Evolutionary conservation across 2,329 filamentous ascomycete genomes (phyloP), one percentile per base, ranked within the genome.

Genomic region (Dactylellina parvicollis): DNA sequence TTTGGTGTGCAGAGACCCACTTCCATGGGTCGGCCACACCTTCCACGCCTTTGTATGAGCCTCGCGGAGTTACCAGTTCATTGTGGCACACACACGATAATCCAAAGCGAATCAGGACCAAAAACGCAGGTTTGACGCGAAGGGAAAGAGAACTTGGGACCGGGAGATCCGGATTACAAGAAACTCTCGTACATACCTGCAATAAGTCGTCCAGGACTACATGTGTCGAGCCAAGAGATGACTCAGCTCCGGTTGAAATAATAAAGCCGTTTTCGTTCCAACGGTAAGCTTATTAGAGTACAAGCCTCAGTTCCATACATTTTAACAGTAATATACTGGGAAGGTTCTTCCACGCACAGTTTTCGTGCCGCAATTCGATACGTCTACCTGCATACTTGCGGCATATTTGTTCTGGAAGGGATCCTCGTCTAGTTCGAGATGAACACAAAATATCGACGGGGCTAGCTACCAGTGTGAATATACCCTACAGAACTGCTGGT

Each of bases 121-220:
- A 67, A 67, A 52, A 49, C 34, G 62, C 44, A 67, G 10, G 12
- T 67, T 22, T 56, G 24, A 32, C 22, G 32, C 20, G n/a, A 57
- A 44, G 30, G 32, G 16, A 36, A 30, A 32, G 34, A 52, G 30
- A 28, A 59, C 32, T 52, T 42, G 18, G 12, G 26, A 34, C 32
- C 62, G 54, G 62, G 44, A 42, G 16, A 52, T 26, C 62, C 62
- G 54, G n/a, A n/a, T n/a, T n/a, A n/a, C n/a, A n/a, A n/a, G n/a
- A n/a, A n/a, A n/a, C n/a, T n/a, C n/a, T n/a, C n/a, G n/a, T n/a
- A n/a, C n/a, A n/a, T n/a, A n/a, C n/a, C n/a, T n/a, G n/a, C n/a
- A n/a, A n/a, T n/a, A n/a, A n/a, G n/a, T n/a, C n/a, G n/a, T n/a
- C n/a, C n/a, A n/a, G n/a, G n/a, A n/a, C n/a, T n/a, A n/a, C n/a